Evolutionary conservation across 2,329 filamentous ascomycete genomes (phyloP).

Genomic region (Xylariales sp.): DNA sequence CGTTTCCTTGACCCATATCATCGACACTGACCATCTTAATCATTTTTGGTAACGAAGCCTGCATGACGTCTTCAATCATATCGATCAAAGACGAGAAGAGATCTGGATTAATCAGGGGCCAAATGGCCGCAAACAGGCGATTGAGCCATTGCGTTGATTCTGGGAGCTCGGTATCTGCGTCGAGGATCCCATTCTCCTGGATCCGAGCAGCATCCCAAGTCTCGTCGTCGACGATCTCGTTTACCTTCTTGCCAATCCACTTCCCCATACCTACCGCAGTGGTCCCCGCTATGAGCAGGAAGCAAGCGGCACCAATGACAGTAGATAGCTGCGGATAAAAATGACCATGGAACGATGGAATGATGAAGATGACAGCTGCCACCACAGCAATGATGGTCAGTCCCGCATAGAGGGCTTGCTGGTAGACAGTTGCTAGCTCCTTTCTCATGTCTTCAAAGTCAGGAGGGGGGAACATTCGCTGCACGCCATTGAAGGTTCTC

Average conservation of each 20-base stretch:
- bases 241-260: slow-evolving; percentile 59
- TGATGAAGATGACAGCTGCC: slow-evolving; percentile 17
- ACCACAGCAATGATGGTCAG: slow-evolving; percentile 29
- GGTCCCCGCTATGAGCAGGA: slow-evolving; percentile 21
- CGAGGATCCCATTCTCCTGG: slow-evolving; percentile 41
- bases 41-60: slow-evolving; percentile 64
- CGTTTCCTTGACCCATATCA: slow-evolving; percentile 70
- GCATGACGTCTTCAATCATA: slow-evolving; percentile 75
- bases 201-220: slow-evolving; percentile 62
- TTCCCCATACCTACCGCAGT: slow-evolving; percentile 44
- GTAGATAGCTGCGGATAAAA: slow-evolving; percentile 14
- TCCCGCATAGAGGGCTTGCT: slow-evolving; percentile 31
- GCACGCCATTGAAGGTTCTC: slow-evolving; percentile 35
- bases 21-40: slow-evolving; percentile 73
- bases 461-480: slow-evolving; percentile 42
- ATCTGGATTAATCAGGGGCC: slow-evolving; percentile 73
- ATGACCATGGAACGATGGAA: slow-evolving; percentile 16
- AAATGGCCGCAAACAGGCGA: slow-evolving; percentile 60
- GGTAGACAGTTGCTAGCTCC: slow-evolving; percentile 26
- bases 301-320: slow-evolving; percentile 20
- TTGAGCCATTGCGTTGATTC: slow-evolving; percentile 71
- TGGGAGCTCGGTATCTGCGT: slow-evolving; percentile 44
- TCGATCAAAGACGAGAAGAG: slow-evolving; percentile 65
- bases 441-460: slow-evolving; percentile 38
- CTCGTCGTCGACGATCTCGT: slow-evolving; percentile 62